Percentiles rank a stretch among this genome's conserved stretches.
phyloP scores from a whole-genome alignment of 2,329 filamentous ascomycete species.

The Zymoseptoria passerinii region DNA sequence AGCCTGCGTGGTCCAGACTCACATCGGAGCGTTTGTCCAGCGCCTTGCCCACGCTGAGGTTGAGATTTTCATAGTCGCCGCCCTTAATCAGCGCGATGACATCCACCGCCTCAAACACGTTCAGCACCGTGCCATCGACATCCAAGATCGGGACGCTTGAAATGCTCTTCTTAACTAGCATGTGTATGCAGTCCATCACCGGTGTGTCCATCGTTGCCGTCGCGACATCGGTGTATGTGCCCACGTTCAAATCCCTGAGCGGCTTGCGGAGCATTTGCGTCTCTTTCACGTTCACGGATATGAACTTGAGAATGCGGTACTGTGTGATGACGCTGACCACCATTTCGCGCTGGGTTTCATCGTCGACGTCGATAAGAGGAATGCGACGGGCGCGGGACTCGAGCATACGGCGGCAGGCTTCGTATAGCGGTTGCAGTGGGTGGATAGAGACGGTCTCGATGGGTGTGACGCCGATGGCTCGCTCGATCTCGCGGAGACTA shows the following conservation, averaged over 20 bases:
- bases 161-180: conserved; percentile 87
- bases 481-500: conserved; percentile 91
- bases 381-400: conserved; percentile 88
- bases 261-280: conserved; percentile 84
- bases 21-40: conserved; percentile 74
- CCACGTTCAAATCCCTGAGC: conserved; percentile 72
- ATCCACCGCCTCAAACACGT: conserved; percentile 96
- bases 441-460: conserved; percentile 96
- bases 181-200: conserved; percentile 88
- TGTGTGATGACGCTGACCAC: conserved; percentile 96
- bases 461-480: conserved; percentile 79
- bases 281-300: conserved; percentile 86
- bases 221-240: conserved; percentile 71
- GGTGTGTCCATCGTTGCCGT: conserved; percentile 83
- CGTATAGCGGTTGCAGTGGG: conserved; percentile 81
- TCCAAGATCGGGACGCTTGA: conserved; percentile 92
- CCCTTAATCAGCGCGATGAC: conserved; percentile 94
- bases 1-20: conserved; percentile 21
- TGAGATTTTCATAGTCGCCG: conserved; percentile 82
- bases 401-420: conserved; percentile 90
- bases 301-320: conserved; percentile 97
- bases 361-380: conserved; percentile 84
- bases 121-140: conserved; percentile 68
- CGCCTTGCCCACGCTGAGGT: conserved; percentile 78
- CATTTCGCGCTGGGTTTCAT: conserved; percentile 84